Evolutionary conservation across 306 rosid species (phyloP).

Genomic region (Herpetospermum pedunculosum): DNA sequence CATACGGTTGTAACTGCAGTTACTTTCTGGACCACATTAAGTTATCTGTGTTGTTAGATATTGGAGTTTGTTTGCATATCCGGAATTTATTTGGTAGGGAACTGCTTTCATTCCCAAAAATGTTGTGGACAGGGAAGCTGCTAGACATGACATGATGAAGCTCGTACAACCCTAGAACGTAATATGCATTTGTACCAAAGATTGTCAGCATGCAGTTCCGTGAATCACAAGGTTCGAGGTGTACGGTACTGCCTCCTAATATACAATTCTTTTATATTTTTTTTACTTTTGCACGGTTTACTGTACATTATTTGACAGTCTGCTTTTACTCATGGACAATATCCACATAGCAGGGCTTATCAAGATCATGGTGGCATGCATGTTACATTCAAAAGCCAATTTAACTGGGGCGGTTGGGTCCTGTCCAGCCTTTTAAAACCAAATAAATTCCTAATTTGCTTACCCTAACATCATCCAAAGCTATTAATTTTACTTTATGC

Average conservation of each 20-base stretch:
- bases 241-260: constrained; percentile 28
- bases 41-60: neutral
- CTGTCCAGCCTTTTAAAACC: neutral
- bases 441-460: neutral
- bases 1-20: neutral
- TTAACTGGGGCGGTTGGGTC: constrained; percentile 21
- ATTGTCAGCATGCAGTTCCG: constrained; percentile 53
- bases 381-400: constrained; percentile 39
- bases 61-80: neutral
- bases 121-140: neutral
- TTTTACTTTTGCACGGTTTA: neutral
- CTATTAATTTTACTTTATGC: neutral
- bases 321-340: constrained; percentile 46
- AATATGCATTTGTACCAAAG: constrained; percentile 79
- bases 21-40: neutral
- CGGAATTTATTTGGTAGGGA: neutral
- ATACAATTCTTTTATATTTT: neutral
- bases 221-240: constrained; percentile 36
- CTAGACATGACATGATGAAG: constrained; percentile 36
- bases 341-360: constrained; percentile 9
- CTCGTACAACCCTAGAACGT: constrained; percentile 51
- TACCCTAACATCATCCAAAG: neutral
- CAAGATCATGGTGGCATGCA: neutral
- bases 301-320: constrained; percentile 54
- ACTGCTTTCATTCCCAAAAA: neutral